A percentile compares a stretch with the other conserved stretches of the same genome.
Conservation (phyloP, 192 early-diverging fungal genomes). For the Backusella westeae region DNA sequence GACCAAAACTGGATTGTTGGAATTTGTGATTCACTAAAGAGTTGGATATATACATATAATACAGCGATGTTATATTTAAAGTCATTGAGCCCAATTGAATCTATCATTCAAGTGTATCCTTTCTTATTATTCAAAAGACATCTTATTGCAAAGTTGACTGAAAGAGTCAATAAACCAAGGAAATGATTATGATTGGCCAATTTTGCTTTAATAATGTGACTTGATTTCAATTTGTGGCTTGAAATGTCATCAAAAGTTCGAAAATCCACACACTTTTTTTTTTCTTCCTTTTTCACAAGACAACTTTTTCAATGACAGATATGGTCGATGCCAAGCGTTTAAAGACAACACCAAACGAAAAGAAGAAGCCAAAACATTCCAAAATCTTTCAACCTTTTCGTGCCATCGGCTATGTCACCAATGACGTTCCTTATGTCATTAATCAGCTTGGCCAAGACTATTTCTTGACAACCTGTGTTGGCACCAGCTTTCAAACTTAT, state of each 20-base stretch:
- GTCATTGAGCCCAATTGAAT: no score
- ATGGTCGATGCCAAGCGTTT: background rate
- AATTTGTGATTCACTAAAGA: background rate
- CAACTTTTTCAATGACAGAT: background rate
- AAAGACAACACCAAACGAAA: background rate
- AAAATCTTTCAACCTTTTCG: conserved; percentile 83
- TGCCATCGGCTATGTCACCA: conserved; percentile 88
- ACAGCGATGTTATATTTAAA: background rate
- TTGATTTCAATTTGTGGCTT: background rate
- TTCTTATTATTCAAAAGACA: background rate
- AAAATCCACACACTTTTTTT: background rate
- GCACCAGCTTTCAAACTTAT: conserved; percentile 87
- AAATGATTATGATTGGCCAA: background rate
- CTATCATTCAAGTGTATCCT: no score
- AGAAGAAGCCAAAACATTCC: conserved; percentile 4
- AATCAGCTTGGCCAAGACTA: conserved; percentile 72
- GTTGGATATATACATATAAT: no score
- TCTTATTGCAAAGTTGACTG: no score
- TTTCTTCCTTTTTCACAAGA: background rate
- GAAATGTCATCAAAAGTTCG: background rate
- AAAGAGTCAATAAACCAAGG: background rate
- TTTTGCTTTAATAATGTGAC: background rate
- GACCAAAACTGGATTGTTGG: background rate
- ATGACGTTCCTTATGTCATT: conserved; percentile 75
- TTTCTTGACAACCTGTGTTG: conserved; percentile 87